These are phyloP conservation scores for Claviceps maximensis DNA, from an alignment of 2,329 filamentous ascomycete species.

Conservation along the genomic window DNA sequence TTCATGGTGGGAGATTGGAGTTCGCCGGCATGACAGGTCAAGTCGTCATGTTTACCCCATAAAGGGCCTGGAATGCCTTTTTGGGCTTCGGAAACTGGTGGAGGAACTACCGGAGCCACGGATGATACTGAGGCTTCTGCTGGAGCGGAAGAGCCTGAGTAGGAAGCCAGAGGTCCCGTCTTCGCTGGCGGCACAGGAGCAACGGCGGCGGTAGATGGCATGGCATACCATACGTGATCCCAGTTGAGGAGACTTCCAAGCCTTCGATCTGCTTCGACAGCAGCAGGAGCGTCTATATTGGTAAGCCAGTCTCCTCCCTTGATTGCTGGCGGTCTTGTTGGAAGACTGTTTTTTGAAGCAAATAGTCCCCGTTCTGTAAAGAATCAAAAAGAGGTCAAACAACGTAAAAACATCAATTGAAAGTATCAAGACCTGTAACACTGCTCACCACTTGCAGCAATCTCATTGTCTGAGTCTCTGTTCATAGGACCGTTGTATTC, in stretches of 20 bases:
- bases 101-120: not conserved
- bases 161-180: too few species aligned
- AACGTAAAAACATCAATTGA: not conserved
- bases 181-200: not conserved
- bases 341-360: not conserved
- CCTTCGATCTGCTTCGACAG: not conserved
- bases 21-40: not conserved
- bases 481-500: not conserved
- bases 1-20: not conserved
- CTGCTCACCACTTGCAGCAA: not conserved
- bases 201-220: not conserved
- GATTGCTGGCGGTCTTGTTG: not conserved
- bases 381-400: not conserved
- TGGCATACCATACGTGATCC: not conserved
- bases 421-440: not conserved
- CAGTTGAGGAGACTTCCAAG: not conserved
- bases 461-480: not conserved
- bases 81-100: not conserved
- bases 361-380: not conserved
- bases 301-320: slow-evolving; percentile 3
- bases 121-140: not conserved
- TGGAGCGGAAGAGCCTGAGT: not conserved
- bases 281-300: not conserved
- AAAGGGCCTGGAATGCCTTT: not conserved
- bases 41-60: not conserved